Base-by-base conservation (phyloP, 371 early-diverging fungal genomes). In the Mortierella sp. region DNA sequence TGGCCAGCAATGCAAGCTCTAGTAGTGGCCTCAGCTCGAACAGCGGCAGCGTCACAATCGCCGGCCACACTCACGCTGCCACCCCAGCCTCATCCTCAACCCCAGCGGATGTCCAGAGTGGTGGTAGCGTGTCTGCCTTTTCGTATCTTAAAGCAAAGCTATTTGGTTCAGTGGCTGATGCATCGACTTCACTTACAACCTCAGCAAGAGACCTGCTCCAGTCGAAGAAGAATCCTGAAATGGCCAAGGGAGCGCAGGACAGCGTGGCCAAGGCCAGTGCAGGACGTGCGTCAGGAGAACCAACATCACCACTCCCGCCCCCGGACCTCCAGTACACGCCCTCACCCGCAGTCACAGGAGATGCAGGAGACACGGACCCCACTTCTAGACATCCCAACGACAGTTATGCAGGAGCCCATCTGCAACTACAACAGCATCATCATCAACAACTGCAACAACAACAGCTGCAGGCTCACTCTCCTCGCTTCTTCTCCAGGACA, bases 401-500 rank as follows among this genome's bases (percentile, higher is more conserved):
- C 37, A 14, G 37, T 11, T 14, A 4, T 34, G 4, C 37, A 34
- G 37, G 37, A 34, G 37, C 37, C 37, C 37, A 34, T 15, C 55
- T 30, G 23, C 28, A 41, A 14, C 32, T 21, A 7, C 31, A 8
- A 31, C 60, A 2, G 34, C 47, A 34, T 44, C 27, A 27, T 11
- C 44, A 15, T 21, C 54, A 39, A 28, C 32, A 23, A 11, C 24
- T 17, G 32, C 48, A 9, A 42, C 52, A 26, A 32, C 64, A 15
- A 23, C 50, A 24, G 23, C 71, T 24, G 19, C 64, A 49, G 28
- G 57, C 24, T 23, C 34, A 28, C 49, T 11, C 58, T 8, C 54
- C 58, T 24, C 71, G 71, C 26, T 64, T 71, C 58, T 71, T 71
- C 51, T 64, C 71, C 8, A 54, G 71, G 12, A 64, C 71, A 21